phyloP scores from a whole-genome alignment of 2,329 filamentous ascomycete genomes.

The Verticillium isaacii region DNA sequence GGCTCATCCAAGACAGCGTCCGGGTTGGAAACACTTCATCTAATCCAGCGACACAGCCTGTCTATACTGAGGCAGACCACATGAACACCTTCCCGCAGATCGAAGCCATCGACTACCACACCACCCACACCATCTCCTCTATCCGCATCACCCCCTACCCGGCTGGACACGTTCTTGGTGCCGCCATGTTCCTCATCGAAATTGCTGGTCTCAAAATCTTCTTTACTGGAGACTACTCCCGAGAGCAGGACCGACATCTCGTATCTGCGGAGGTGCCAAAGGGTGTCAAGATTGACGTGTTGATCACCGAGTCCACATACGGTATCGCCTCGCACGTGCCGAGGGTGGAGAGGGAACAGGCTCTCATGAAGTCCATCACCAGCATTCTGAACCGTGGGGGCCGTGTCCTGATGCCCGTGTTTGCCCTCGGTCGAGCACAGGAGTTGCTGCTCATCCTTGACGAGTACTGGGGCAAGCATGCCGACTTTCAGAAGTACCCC shows the following conservation, averaged over 20 bases:
- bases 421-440: conserved; percentile 88
- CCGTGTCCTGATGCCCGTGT: conserved; percentile 89
- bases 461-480: conserved; percentile 91
- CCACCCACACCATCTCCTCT: conserved; percentile 93
- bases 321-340: conserved; percentile 93
- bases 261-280: conserved; percentile 89
- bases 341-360: conserved; percentile 82
- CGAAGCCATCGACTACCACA: conserved; percentile 97
- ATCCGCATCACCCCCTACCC: conserved; percentile 97
- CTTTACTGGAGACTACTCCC: conserved; percentile 96
- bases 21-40: conserved; percentile 73
- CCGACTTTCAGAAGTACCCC: conserved; percentile 82
- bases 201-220: conserved; percentile 96
- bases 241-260: conserved; percentile 91
- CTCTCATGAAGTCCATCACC: conserved; percentile 93
- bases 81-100: conserved; percentile 90
- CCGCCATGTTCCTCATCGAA: conserved; percentile 97
- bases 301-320: conserved; percentile 97
- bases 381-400: conserved; percentile 86
- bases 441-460: conserved; percentile 92
- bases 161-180: conserved; percentile 94
- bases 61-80: conserved; percentile 95
- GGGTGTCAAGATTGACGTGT: conserved; percentile 86
- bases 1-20: conserved; percentile 96
- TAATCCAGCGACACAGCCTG: conserved; percentile 61